A percentile compares a stretch with the other conserved stretches of the same genome.
Conservation (phyloP, 2,329 filamentous ascomycete species). For the Colletotrichum truncatum region DNA sequence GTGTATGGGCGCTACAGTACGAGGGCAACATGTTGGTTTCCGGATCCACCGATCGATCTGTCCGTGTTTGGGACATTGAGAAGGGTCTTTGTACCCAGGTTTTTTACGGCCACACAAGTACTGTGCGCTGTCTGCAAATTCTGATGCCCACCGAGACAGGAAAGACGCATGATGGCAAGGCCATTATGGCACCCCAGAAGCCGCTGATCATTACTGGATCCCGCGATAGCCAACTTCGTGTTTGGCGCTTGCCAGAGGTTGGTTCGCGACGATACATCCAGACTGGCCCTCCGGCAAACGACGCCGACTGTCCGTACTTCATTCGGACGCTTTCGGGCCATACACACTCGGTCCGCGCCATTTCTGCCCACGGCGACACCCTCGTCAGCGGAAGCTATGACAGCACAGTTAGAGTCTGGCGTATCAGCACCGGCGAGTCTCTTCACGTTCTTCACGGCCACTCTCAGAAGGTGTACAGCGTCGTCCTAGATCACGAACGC, state of each 20-base stretch:
- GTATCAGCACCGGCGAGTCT: conserved; percentile 92
- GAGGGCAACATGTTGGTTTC: conserved; percentile 95
- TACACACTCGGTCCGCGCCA: conserved; percentile 92
- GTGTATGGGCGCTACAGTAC: conserved; percentile 97
- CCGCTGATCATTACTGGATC: conserved; percentile 98
- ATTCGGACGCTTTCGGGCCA: conserved; percentile 88
- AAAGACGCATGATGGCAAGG: conserved; percentile 73
- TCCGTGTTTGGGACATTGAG: conserved; percentile 99
- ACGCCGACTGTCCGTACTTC: conserved; percentile 92
- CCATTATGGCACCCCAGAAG: conserved; percentile 91
- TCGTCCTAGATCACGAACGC: conserved; percentile 89
- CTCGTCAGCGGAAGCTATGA: conserved; percentile 99
- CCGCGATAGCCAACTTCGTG: conserved; percentile 89
- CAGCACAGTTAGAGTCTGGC: conserved; percentile 94
- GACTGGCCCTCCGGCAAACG: conserved; percentile 76
- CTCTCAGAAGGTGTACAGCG: conserved; percentile 93
- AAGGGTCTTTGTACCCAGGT: conserved; percentile 92
- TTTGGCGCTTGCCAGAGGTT: conserved; percentile 91
- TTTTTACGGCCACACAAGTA: conserved; percentile 97
- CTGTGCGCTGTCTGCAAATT: conserved; percentile 94
- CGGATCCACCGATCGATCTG: conserved; percentile 93
- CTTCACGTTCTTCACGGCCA: conserved; percentile 88
- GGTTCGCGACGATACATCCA: conserved; percentile 83
- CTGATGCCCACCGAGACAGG: conserved; percentile 86
- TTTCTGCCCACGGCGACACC: conserved; percentile 93